phyloP scores from a whole-genome alignment of 495 filamentous ascomycete genomes.

The Acidiella bohemica region DNA sequence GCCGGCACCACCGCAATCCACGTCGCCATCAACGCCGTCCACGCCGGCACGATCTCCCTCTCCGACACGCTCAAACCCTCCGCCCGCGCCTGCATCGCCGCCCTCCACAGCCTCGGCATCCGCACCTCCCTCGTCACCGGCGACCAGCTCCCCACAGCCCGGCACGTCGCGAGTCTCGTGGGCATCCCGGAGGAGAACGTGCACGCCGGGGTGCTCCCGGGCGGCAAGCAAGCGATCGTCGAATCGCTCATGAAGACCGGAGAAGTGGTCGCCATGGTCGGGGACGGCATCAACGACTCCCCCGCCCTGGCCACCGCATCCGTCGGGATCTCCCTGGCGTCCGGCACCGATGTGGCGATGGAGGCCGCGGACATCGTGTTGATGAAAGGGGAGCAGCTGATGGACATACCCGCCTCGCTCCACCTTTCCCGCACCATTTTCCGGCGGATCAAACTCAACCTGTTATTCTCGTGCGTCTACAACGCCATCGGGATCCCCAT shows the following conservation, averaged over 20 bases:
- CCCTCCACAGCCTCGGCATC: conserved; percentile 70
- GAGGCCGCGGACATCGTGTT: conserved; percentile 94
- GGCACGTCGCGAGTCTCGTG: conserved; percentile 67
- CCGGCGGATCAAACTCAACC: conserved; percentile 81
- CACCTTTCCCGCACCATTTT: conserved; percentile 78
- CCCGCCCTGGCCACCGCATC: conserved; percentile 86
- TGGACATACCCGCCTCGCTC: conserved; percentile 78
- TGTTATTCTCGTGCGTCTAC: conserved; percentile 84
- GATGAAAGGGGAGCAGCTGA: conserved; percentile 81
- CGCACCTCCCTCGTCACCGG: conserved; percentile 86
- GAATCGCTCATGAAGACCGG: conserved; percentile 56
- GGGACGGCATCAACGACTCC: conserved; percentile 98
- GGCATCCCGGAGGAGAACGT: conserved; percentile 65
- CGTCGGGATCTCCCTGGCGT: conserved; percentile 82
- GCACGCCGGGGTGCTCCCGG: conserved; percentile 69
- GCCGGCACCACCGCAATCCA: conserved; percentile 81
- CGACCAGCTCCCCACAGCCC: conserved; percentile 69
- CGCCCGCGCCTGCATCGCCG: conserved; percentile 70
- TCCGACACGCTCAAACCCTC: conserved; percentile 82
- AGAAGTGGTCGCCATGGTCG: conserved; percentile 85
- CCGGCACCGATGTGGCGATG: conserved; percentile 93
- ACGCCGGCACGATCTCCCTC: conserved; percentile 68
- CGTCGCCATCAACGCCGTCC: conserved; percentile 67
- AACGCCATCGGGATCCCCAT: conserved; percentile 88
- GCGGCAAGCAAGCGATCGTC: conserved; percentile 78